Evolutionary conservation across 805 yeast species (phyloP), one percentile per base, ranked within the genome.

Genomic region (Saturnispora sanitii): DNA sequence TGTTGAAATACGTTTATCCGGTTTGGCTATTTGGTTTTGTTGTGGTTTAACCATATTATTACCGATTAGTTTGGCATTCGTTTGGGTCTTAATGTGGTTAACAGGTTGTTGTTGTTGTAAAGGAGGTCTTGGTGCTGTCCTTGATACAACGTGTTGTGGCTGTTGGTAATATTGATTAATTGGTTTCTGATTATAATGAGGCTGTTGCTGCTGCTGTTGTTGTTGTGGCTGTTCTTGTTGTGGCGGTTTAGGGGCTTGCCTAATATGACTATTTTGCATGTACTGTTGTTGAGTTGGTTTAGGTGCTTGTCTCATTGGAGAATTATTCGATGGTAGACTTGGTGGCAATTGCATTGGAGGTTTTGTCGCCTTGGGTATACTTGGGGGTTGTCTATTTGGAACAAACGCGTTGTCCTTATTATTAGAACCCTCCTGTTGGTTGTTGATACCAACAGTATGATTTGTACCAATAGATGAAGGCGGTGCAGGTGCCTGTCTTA

Each of bases 1-100:
- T 13, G 77, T 69, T 2, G 76, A 63, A 48, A 77, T 64, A 54
- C 83, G 60, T 54, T 67, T 66, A 55, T 75, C 75, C 21, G 26
- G 32, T 18, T 33, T 35, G 12, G 31, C 38, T 8, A 32, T 13
- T 20, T 32, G 35, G 20, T 29, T 29, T 11, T 21, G 31, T 4
- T 23, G 20, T 19, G 29, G 28, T 13, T 23, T 38, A 13, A 18
- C 30, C 16, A 27, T n/a, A 12, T 32, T 6, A 19, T 32, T 13
- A n/a, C 47, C 47, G 36, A 32, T 36, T n/a, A 44, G 35, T 32
- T 49, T 52, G 8, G 49, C 47, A 31, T 44, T 45, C 31, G 47
- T 44, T 23, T 50, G 61, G 20, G 53, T 54, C 41, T 44, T 40
- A n/a, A 6, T 6, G n/a, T 27, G 8, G n/a, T 6, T 27, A 6